These are phyloP conservation scores for Paspalum notatum DNA, from an alignment of 176 grass and related monocot species.

Conservation along the genomic window DNA sequence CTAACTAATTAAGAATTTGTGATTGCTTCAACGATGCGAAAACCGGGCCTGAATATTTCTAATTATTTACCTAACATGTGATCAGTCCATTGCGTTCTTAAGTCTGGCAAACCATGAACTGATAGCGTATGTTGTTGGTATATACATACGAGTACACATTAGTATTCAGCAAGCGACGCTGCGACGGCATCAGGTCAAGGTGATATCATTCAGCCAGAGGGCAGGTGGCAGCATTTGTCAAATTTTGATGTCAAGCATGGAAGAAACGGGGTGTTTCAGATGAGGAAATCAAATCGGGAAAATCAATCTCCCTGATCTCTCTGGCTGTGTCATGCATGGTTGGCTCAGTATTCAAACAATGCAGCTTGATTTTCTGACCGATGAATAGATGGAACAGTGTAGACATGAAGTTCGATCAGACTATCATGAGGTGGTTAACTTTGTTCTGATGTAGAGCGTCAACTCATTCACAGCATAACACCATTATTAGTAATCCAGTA, in stretches of 20 bases:
- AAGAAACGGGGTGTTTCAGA: neutral
- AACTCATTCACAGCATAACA: neutral
- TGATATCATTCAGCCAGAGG: neutral
- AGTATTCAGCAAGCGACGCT: neutral
- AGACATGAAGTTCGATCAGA: neutral
- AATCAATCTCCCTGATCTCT: neutral
- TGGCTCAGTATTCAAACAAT: slow-evolving; percentile 5
- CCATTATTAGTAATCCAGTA: no score
- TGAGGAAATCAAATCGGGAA: neutral
- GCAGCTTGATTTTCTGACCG: neutral
- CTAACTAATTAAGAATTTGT: neutral
- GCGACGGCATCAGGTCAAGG: slow-evolving; percentile 1
- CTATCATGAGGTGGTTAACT: neutral
- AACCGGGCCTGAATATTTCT: neutral
- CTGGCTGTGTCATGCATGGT: neutral
- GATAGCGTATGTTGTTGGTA: slow-evolving; percentile 6
- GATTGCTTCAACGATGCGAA: slow-evolving; percentile 32
- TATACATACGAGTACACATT: neutral
- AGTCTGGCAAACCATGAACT: neutral
- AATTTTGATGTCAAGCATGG: slow-evolving; percentile 23
- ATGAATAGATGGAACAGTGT: neutral
- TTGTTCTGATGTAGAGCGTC: neutral
- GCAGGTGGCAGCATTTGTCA: slow-evolving; percentile 1
- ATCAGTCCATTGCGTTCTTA: neutral
- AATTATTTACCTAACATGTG: neutral